Base-by-base conservation (phyloP, 495 filamentous ascomycete genomes). In the Amniculicola lignicola region DNA sequence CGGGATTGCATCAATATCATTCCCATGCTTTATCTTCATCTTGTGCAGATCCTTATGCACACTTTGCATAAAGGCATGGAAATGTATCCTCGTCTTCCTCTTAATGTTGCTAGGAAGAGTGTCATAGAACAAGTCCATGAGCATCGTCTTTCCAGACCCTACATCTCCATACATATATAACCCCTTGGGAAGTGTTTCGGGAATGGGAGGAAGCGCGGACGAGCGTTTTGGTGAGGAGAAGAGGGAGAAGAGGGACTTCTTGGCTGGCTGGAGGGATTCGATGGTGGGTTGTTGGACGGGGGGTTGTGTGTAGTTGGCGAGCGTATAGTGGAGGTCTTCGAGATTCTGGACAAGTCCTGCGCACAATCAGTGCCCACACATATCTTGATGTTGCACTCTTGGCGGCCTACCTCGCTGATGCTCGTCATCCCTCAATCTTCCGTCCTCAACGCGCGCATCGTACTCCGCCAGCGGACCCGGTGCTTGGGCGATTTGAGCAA, bases 11-110 rank as follows among this genome's bases (percentile, higher is more conserved):
- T 98, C 93, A 33, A 96, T 78, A 69, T 98, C 90, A 64, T 84
- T 89, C 4, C 93, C 94, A 69, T 94, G 80, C 62, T 82, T 69
- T 77, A 91, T 86, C 77, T 95, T 96, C 67, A 95, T 84, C 61
- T 81, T 79, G 72, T 98, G 93, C 65, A 96, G 75, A 29, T 91
- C 80, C 68, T 86, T 89, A 79, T 98, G 93, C 54, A 97, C 89
- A 72, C 95, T 88, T 72, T 98, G 93, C 92, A 98, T 98, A 77
- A 97, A 98, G 70, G 94, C 95, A 75, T 97, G 90, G 73, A 98
- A 98, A 75, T 98, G 93, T 61, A 97, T 95, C 14, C 93, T 80
- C n/a, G 86, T 94, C 76, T 95, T 96, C 35, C 82, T 80, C 51
- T 73, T 79, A 57, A 98, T 89, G 62, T 87, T 84, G 12, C 74